Percentiles rank a stretch among this genome's conserved stretches.
phyloP scores from a whole-genome alignment of 2,329 filamentous ascomycete genomes.

The Dryadomyces quercivorus region DNA sequence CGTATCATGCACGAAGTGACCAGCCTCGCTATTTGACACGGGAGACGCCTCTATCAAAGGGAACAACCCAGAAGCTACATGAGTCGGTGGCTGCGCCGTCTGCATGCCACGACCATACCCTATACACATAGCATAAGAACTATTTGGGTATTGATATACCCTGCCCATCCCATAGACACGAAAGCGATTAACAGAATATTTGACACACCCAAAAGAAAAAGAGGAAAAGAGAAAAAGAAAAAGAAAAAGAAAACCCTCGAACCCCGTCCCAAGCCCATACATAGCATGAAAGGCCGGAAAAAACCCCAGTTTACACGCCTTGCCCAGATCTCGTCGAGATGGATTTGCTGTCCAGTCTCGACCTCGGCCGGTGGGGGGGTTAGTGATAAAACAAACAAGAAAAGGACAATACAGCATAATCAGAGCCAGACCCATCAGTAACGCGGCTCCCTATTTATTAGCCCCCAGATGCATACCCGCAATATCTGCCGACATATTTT shows the following conservation, averaged over 20 bases:
- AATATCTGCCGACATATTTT: not conserved
- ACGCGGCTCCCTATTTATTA: not conserved
- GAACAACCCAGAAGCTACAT: not conserved
- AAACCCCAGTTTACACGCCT: not conserved
- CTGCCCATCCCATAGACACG: not conserved
- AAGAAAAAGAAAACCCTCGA: not conserved
- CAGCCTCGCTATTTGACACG: too few species aligned
- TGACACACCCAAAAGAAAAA: not conserved
- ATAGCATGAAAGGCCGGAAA: not conserved
- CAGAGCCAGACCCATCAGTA: not conserved
- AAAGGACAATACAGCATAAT: not conserved
- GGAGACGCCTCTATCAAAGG: not conserved
- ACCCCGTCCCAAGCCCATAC: not conserved
- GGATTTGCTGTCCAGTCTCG: not conserved
- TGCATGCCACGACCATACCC: not conserved
- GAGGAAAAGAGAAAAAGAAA: not conserved
- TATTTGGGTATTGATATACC: not conserved
- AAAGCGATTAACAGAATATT: not conserved
- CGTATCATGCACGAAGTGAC: not conserved
- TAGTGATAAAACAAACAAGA: not conserved
- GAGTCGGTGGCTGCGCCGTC: not conserved
- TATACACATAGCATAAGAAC: not conserved
- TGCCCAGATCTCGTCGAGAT: not conserved
- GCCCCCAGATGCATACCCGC: not conserved
- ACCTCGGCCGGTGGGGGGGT: not conserved